Conservation (phyloP, 2,329 filamentous ascomycete species). For the Cordyceps cicadae region DNA sequence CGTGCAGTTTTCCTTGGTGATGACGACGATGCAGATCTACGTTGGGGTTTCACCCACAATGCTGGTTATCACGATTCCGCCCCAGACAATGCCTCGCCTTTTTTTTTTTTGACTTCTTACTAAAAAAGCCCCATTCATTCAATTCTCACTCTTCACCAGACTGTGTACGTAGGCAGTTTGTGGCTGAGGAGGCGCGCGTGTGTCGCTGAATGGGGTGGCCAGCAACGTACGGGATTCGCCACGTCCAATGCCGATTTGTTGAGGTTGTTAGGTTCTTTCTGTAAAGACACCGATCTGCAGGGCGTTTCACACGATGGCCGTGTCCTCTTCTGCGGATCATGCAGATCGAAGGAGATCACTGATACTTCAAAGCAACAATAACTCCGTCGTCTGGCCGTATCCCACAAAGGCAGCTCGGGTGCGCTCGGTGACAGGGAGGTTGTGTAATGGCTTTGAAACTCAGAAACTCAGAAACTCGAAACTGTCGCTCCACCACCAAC, state of each 20-base stretch:
- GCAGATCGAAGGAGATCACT: background rate
- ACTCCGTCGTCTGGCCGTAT: background rate
- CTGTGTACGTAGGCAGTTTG: background rate
- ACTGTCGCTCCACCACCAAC: background rate
- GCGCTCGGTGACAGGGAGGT: background rate
- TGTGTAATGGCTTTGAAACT: background rate
- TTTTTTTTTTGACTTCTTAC: too few species aligned
- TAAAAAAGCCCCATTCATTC: background rate
- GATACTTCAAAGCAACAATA: background rate
- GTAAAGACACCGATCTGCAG: background rate
- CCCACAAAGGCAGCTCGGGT: background rate
- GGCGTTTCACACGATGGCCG: background rate
- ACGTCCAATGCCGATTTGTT: background rate
- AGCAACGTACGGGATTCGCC: background rate
- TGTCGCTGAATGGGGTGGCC: too few species aligned
- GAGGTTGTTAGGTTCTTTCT: background rate
- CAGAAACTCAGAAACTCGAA: too few species aligned
- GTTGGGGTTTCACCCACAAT: background rate
- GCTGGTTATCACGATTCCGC: background rate
- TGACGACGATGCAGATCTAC: background rate
- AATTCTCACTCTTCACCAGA: background rate
- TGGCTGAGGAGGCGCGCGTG: constrained; percentile 1
- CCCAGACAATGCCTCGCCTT: constrained; percentile 7
- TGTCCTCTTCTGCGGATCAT: background rate
- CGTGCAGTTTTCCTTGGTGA: background rate